These are phyloP conservation scores for Zychaea mexicana DNA, from an alignment of 371 early-diverging fungal genomes.

Conservation along the genomic window DNA sequence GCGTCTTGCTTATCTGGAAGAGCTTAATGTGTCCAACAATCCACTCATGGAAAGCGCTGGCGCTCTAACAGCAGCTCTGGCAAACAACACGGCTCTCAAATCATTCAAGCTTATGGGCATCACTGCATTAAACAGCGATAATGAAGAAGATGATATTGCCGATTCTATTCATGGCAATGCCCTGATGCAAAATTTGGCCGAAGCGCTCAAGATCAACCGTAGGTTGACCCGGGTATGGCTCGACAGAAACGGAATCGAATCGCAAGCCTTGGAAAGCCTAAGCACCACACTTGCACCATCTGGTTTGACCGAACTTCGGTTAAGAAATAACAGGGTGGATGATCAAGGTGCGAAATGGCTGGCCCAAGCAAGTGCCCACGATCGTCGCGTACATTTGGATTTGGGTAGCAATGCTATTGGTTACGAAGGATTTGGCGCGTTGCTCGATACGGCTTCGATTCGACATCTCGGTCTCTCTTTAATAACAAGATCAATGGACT, in stretches of 20 bases:
- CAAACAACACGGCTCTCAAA: slow-evolving; percentile 33
- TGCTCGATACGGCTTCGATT: slow-evolving; percentile 31
- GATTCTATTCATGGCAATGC: slow-evolving; percentile 47
- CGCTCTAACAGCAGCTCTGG: slow-evolving; percentile 36
- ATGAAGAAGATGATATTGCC: slow-evolving; percentile 20
- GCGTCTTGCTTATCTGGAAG: slow-evolving; percentile 26
- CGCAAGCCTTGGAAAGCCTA: slow-evolving; percentile 9
- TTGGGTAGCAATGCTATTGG: slow-evolving; percentile 54
- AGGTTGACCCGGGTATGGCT: slow-evolving; percentile 47
- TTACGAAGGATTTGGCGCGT: slow-evolving; percentile 42
- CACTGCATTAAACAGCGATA: slow-evolving; percentile 22
- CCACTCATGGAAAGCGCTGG: slow-evolving; percentile 51
- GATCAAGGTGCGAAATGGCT: slow-evolving; percentile 48
- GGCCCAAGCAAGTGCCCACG: slow-evolving; percentile 20
- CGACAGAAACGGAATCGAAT: slow-evolving; percentile 55
- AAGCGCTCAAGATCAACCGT: slow-evolving; percentile 29
- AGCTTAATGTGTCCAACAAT: slow-evolving; percentile 60
- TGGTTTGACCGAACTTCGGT: slow-evolving; percentile 38
- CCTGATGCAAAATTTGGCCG: slow-evolving; percentile 34
- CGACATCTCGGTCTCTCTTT: slow-evolving; percentile 55
- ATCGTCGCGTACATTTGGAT: slow-evolving; percentile 32
- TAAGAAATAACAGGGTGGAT: slow-evolving; percentile 56
- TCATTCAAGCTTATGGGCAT: slow-evolving; percentile 48
- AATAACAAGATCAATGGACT: slow-evolving; percentile 50
- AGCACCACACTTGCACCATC: slow-evolving; percentile 16